Conservation (phyloP, 169 alveolate genomes). For the Eimeria tenella region DNA sequence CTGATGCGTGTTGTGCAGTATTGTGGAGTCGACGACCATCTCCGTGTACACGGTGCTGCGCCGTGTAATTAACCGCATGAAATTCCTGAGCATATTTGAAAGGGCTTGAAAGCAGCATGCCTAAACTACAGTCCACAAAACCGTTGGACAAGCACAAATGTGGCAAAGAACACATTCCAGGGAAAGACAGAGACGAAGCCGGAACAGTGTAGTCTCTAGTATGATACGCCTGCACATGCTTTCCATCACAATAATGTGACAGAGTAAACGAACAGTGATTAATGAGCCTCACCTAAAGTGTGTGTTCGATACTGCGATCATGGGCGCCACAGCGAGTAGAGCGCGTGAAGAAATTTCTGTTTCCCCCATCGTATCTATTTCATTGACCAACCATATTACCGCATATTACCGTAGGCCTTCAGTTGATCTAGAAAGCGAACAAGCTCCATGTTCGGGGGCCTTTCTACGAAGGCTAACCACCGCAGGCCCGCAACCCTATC, state of each 20-base stretch:
- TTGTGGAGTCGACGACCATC: conserved; percentile 75
- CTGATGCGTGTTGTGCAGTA: conserved; percentile 58
- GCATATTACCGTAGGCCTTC: too few species aligned
- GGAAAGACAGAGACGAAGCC: too few species aligned
- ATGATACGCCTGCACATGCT: too few species aligned
- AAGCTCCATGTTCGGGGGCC: too few species aligned
- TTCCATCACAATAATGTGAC: too few species aligned
- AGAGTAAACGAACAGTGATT: too few species aligned
- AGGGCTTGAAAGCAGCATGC: too few species aligned
- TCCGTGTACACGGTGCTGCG: conserved; percentile 77
- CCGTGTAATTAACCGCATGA: conserved; percentile 70
- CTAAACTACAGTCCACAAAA: too few species aligned
- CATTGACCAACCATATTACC: not conserved
- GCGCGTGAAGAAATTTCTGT: not conserved
- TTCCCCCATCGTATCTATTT: conserved; percentile 5
- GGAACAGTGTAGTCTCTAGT: too few species aligned
- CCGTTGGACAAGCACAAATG: not conserved
- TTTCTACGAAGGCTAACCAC: too few species aligned
- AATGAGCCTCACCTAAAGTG: conserved; percentile 62
- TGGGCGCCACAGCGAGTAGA: conserved; percentile 78
- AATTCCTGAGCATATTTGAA: conserved; percentile 34
- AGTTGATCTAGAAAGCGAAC: too few species aligned
- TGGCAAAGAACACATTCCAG: not conserved
- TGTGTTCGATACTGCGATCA: conserved; percentile 78
- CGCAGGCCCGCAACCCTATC: not conserved